These are phyloP conservation scores for Dictyophora rubrovolvata DNA, from an alignment of 768 basidiomycete genomes.

Conservation along the genomic window DNA sequence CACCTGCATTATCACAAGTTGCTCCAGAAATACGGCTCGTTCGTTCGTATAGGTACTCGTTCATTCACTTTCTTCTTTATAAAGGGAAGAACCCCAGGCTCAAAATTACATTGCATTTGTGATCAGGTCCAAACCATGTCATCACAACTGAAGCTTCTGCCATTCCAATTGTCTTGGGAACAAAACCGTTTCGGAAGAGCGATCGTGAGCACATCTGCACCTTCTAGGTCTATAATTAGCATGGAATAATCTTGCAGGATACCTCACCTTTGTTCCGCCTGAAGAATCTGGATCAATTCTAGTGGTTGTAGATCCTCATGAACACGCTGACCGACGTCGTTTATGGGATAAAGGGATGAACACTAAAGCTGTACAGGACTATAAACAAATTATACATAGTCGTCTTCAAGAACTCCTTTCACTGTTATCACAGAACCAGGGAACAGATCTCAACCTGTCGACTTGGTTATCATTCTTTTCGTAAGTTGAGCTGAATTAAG, in stretches of 20 bases:
- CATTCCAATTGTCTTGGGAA: not conserved
- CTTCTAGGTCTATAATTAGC: not conserved
- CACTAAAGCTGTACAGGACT: slow-evolving; percentile 35
- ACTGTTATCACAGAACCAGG: slow-evolving; percentile 15
- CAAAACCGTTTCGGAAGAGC: not conserved
- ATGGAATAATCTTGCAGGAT: not conserved
- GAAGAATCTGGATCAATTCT: not conserved
- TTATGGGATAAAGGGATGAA: slow-evolving; percentile 43
- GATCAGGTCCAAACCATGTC: slow-evolving; percentile 3
- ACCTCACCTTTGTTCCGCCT: not conserved
- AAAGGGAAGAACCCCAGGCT: not conserved
- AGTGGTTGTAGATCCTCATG: slow-evolving; percentile 21
- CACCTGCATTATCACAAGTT: slow-evolving; percentile 34
- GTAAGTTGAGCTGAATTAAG: not conserved
- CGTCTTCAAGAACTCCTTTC: slow-evolving; percentile 32
- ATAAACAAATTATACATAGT: slow-evolving; percentile 28
- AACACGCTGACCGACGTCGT: slow-evolving; percentile 36
- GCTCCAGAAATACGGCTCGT: slow-evolving; percentile 45
- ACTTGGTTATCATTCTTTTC: slow-evolving; percentile 2
- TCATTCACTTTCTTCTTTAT: not conserved
- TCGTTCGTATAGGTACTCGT: slow-evolving; percentile 44
- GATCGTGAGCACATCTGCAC: not conserved
- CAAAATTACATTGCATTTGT: not conserved
- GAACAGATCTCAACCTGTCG: not conserved
- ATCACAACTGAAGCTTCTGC: not conserved